Base-by-base conservation (phyloP, 768 basidiomycete species). In the Leccinum truebloodii region DNA sequence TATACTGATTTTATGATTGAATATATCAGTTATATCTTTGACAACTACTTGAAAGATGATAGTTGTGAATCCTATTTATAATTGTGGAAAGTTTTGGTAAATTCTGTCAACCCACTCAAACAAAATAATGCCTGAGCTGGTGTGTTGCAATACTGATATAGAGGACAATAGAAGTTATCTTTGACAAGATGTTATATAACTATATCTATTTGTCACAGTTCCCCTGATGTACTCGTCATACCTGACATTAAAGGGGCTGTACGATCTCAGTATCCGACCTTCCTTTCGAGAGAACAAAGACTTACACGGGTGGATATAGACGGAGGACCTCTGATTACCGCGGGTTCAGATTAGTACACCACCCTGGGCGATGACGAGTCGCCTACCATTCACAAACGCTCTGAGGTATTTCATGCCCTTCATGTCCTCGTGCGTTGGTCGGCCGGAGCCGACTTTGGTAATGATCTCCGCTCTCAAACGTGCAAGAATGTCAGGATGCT, bases 301-400 rank as follows among this genome's bases (percentile, higher is more conserved):
- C 72, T 61, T 63, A 73, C 72, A 70, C 71, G 4, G 71, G 59
- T 30, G 74, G 71, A 63, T 69, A 76, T 12, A 76, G 57, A 16
- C 76, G 65, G 35, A 76, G 69, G 26, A 71, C 73, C 63, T 75
- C 73, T 76, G 55, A 51, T 18, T 20, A 44, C 9, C 35, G 30
- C n/a, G n/a, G 44, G n/a, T 44, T 20, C 44, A 30, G 34, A 58
- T 72, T 5, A 55, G 56, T 48, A 16, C 6, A 50, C 8, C 28
- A 12, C 5, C 30, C 4, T 12, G 18, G 3, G n/a, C 18, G 28
- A 37, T 7, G 12, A 30, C 30, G 28, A 41, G 8, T 49, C 3
- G 54, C 74, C 10, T 22, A 86, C 86, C 86, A 62, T 88, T 88
- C 52, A 88, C 80, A 24, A 88, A 83, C 1, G 87, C 87, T 30